Base-by-base conservation (phyloP, 2,329 filamentous ascomycete genomes). In the Cladosporium sp. region DNA sequence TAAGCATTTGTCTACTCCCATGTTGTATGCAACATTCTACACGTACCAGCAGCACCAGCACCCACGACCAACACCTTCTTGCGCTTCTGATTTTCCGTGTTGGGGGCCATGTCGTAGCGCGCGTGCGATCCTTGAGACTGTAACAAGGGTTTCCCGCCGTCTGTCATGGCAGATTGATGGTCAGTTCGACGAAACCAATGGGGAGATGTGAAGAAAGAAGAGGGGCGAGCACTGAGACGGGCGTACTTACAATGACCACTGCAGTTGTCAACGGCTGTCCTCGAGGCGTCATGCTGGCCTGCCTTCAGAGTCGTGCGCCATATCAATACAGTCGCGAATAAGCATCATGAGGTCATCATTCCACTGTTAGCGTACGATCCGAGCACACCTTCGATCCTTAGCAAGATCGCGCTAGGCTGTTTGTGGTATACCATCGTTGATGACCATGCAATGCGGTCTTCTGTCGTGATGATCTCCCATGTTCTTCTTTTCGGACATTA, bases 21-120 rank as follows among this genome's bases (percentile, higher is more conserved):
- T 23, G 12, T 40, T 46, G 14, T 31, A n/a, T 29, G 5, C 26
- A 12, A 16, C 3, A 3, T 33, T 10, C 11, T 29, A 55, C 72
- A 83, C 85, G 84, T 86, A 75, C 87, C 88, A 53, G 87, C 85
- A 44, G 86, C 87, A 29, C 87, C 88, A 33, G 84, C 87, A 3
- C 87, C 87, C 31, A 90, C 81, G 28, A 89, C 80, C 12, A 86
- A 81, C 23, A 89, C 79, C 68, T 81, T 83, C 69, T 84, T 85
- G 64, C 72, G 78, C 65, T 73, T 73, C 69, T 77, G 75, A n/a
- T 70, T 69, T 66, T 78, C 76, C 70, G 76, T 72, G 12, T 71
- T 72, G 61, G 72, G 72, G 23, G 69, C 71, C 74, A 75, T 78
- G 55, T 77, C 73, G 72, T 75, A 78, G 55, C 75, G 74, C 12